These are phyloP conservation scores for Trichoderma endophyticum DNA, from an alignment of 2,329 filamentous ascomycete genomes.

Conservation along the genomic window DNA sequence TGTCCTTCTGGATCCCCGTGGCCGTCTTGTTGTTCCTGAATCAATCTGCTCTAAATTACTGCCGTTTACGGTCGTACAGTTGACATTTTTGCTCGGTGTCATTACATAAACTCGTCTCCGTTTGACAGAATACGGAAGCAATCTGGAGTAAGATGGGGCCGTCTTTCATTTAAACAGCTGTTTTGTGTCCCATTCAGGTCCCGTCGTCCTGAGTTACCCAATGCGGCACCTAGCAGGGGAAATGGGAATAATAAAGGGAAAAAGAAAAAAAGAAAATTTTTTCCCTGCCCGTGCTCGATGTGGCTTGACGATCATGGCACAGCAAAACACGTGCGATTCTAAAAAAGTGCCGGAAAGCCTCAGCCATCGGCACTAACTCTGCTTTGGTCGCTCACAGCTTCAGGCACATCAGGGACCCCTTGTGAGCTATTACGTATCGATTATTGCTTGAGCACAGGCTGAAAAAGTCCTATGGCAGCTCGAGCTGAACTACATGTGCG, in stretches of 20 bases:
- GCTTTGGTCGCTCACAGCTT: neutral
- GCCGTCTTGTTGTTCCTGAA: neutral
- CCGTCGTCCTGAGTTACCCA: neutral
- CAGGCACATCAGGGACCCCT: neutral
- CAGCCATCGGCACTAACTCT: constrained; percentile 2
- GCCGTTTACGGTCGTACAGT: neutral
- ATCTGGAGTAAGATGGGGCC: neutral
- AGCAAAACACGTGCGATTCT: constrained; percentile 10
- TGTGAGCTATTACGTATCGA: constrained; percentile 9
- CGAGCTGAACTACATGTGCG: neutral
- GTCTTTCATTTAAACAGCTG: neutral
- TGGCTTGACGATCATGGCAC: constrained; percentile 7
- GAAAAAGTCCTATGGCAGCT: neutral
- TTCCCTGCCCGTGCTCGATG: constrained; percentile 4
- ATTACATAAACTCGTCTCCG: neutral
- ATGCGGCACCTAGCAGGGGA: neutral
- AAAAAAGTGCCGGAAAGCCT: neutral
- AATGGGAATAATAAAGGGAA: neutral
- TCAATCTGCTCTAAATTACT: constrained; percentile 4
- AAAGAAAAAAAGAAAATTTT: neutral
- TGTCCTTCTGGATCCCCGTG: neutral
- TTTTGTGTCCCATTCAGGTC: neutral
- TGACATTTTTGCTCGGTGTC: neutral
- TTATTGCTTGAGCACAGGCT: neutral
- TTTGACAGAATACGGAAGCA: constrained; percentile 2